Evolutionary conservation across 805 yeast species (phyloP).

Genomic region (Suhomyces sp.): DNA sequence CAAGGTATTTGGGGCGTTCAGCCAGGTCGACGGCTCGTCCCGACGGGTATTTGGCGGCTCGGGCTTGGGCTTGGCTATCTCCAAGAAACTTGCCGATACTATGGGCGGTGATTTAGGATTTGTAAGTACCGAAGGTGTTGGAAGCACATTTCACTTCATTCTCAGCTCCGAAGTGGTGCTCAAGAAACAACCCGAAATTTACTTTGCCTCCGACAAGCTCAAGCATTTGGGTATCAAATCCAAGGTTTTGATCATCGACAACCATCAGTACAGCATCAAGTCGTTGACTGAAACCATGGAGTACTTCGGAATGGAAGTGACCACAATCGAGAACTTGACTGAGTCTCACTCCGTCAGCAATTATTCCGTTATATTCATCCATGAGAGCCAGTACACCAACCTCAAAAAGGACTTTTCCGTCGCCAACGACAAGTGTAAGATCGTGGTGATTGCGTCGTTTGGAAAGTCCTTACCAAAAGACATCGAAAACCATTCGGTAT

Average conservation of each 20-base stretch:
- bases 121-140: slow-evolving; percentile 45
- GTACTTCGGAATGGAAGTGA: slow-evolving; percentile 32
- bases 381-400: slow-evolving; percentile 13
- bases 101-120: slow-evolving; percentile 49
- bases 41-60: slow-evolving; percentile 52
- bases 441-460: slow-evolving; percentile 27
- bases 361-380: slow-evolving; percentile 21
- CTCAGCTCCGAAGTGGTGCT: slow-evolving; percentile 29
- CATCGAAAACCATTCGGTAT: slow-evolving; percentile 20
- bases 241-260: slow-evolving; percentile 31
- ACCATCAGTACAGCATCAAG: slow-evolving; percentile 26
- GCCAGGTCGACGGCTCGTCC: slow-evolving; percentile 56
- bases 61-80: slow-evolving; percentile 49
- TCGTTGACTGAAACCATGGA: slow-evolving; percentile 33
- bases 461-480: slow-evolving; percentile 25
- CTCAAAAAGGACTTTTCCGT: slow-evolving; percentile 8
- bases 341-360: slow-evolving; percentile 11
- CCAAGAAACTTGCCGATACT: slow-evolving; percentile 45
- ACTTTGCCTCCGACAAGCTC: slow-evolving; percentile 10
- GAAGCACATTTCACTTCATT: slow-evolving; percentile 44
- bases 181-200: slow-evolving; percentile 17
- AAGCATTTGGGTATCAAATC: slow-evolving; percentile 10
- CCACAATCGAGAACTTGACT: slow-evolving; percentile 15
- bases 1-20: slow-evolving; percentile 51
- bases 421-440: slow-evolving; percentile 9